Conservation (phyloP, 73 alveolate species). For the Symbiodinium pilosum region DNA sequence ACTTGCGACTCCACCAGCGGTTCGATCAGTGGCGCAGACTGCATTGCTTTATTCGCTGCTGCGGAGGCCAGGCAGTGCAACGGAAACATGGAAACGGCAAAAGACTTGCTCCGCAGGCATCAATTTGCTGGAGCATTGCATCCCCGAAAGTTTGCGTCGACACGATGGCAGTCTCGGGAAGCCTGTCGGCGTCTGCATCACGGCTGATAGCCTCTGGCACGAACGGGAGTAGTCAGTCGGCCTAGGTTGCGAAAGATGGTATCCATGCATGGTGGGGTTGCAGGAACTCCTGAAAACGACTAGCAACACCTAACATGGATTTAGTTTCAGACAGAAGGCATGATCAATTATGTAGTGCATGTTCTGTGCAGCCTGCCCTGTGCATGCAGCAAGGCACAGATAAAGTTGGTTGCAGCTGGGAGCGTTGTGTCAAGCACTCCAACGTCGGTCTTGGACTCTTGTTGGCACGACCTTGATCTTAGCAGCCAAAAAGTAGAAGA, state of each 20-base stretch:
- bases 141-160: slow-evolving; percentile 26
- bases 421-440: slow-evolving; percentile 13
- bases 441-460: neutral
- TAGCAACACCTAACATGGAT: no score
- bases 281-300: no score
- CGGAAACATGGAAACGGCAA: no score
- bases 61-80: slow-evolving; percentile 2
- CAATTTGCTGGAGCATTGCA: slow-evolving; percentile 50
- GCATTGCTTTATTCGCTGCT: slow-evolving; percentile 13
- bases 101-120: neutral
- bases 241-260: no score
- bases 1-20: slow-evolving; percentile 70
- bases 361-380: neutral
- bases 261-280: no score
- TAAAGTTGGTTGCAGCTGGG: neutral
- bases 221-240: no score
- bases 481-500: no score
- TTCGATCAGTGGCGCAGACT: slow-evolving; percentile 22
- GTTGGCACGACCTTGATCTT: neutral
- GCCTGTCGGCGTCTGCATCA: slow-evolving; percentile 26
- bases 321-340: no score
- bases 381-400: neutral
- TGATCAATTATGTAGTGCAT: neutral
- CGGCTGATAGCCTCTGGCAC: neutral
- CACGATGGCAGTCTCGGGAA: slow-evolving; percentile 40